Percentiles rank a stretch among this genome's conserved stretches.
These are phyloP conservation scores for Lathyrus sativus DNA, from an alignment of 306 rosid species.

Conservation along the genomic window DNA sequence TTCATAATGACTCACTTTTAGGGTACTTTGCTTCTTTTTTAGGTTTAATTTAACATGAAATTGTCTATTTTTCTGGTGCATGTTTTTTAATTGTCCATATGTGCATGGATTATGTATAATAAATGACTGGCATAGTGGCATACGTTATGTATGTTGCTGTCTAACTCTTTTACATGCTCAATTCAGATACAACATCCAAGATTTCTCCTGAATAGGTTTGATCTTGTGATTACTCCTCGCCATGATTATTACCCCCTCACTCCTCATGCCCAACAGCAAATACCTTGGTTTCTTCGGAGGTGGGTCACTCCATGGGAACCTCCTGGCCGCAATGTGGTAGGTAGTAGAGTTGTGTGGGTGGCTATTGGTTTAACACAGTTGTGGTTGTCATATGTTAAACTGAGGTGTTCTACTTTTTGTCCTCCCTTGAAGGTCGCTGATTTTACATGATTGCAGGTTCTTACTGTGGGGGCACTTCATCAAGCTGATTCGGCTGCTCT, in stretches of 20 bases:
- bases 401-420: conserved; percentile 18
- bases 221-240: conserved; percentile 77
- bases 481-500: conserved; percentile 79
- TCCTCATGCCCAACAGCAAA: conserved; percentile 64
- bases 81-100: conserved; percentile 2
- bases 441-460: conserved; percentile 57
- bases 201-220: conserved; percentile 69
- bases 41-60: conserved; percentile 31
- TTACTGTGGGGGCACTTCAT: conserved; percentile 94
- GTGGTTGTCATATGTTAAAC: background rate
- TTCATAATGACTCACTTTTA: background rate
- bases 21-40: conserved; percentile 17
- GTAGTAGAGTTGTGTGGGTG: conserved; percentile 40
- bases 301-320: conserved; percentile 90
- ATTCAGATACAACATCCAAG: conserved; percentile 96
- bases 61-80: conserved; percentile 6
- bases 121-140: conserved; percentile 8
- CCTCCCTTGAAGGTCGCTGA: conserved; percentile 35
- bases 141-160: conserved; percentile 20
- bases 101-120: conserved; percentile 1
- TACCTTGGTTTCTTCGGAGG: conserved; percentile 76
- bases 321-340: conserved; percentile 79
- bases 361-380: conserved; percentile 13
- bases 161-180: conserved; percentile 34
- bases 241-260: conserved; percentile 88